phyloP scores from a whole-genome alignment of 805 yeast genomes.

The Wickerhamiella dianesei region DNA sequence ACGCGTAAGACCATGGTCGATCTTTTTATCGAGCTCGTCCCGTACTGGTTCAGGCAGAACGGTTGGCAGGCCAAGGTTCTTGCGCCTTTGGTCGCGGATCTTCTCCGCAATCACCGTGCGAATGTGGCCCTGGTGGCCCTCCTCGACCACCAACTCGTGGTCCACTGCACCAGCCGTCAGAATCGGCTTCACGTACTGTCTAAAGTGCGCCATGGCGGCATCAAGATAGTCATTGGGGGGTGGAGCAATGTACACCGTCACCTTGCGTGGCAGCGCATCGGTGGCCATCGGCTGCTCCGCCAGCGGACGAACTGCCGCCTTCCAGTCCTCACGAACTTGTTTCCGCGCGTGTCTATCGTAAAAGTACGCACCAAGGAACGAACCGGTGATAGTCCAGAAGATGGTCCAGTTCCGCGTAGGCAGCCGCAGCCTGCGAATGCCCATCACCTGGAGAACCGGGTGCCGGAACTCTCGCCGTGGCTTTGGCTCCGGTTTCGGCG shows the following conservation, averaged over 20 bases:
- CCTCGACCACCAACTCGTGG: slow-evolving; percentile 54
- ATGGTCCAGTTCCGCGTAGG: slow-evolving; percentile 92
- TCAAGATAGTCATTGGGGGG: slow-evolving; percentile 88
- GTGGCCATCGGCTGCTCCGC: slow-evolving; percentile 37
- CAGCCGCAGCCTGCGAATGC: slow-evolving; percentile 58
- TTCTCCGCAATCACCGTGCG: slow-evolving; percentile 70
- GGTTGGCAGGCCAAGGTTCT: slow-evolving; percentile 20
- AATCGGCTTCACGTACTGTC: slow-evolving; percentile 73
- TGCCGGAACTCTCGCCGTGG: slow-evolving; percentile 24
- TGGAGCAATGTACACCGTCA: slow-evolving; percentile 82
- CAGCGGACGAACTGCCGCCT: slow-evolving; percentile 41
- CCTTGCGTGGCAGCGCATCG: slow-evolving; percentile 51
- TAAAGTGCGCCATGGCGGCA: slow-evolving; percentile 56
- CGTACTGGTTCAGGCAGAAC: slow-evolving; percentile 6
- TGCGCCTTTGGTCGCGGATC: slow-evolving; percentile 54
- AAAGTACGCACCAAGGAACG: slow-evolving; percentile 56
- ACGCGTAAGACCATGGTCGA: slow-evolving; percentile 26
- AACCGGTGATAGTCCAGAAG: slow-evolving; percentile 60
- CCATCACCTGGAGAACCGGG: slow-evolving; percentile 78
- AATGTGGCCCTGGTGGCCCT: slow-evolving; percentile 79
- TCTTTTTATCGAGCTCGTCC: slow-evolving; percentile 23
- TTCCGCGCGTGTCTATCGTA: slow-evolving; percentile 70
- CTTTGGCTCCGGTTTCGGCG: background rate
- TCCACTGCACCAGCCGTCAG: slow-evolving; percentile 75
- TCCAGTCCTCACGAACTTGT: slow-evolving; percentile 49